Percentiles rank a stretch among this genome's conserved stretches.
phyloP scores from a whole-genome alignment of 345 rosid genomes.

The Garcia nutans region DNA sequence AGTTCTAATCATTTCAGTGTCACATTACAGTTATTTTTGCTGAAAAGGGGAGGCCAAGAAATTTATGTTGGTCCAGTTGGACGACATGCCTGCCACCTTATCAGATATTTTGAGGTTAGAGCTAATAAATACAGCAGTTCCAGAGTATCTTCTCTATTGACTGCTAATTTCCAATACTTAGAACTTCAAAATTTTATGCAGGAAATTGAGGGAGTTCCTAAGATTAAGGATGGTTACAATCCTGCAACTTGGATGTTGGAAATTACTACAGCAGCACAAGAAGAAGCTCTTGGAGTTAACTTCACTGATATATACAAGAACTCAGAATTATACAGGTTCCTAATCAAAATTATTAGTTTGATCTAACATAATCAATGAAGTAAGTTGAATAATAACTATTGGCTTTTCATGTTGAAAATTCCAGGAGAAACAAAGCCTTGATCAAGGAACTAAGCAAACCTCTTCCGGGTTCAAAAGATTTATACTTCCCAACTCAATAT shows the following conservation, averaged over 20 bases:
- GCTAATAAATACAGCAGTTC: background rate
- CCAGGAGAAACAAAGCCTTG: conserved; percentile 62
- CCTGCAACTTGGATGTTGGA: conserved; percentile 84
- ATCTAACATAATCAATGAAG: too few relatives aligned
- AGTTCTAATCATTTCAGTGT: background rate
- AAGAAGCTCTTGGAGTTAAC: conserved; percentile 42
- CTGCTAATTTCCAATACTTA: background rate
- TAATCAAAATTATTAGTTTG: too few relatives aligned
- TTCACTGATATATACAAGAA: conserved; percentile 48
- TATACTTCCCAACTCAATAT: conserved; percentile 46
- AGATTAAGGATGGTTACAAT: conserved; percentile 60
- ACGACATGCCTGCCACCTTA: conserved; percentile 48
- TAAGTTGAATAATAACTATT: background rate
- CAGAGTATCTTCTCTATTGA: background rate
- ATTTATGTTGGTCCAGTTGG: conserved; percentile 67
- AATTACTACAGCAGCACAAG: conserved; percentile 50
- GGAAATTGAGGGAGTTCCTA: conserved; percentile 50
- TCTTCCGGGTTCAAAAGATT: conserved; percentile 42
- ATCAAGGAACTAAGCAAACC: conserved; percentile 50
- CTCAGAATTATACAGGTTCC: conserved; percentile 49
- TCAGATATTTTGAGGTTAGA: conserved; percentile 59
- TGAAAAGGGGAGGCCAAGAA: conserved; percentile 62
- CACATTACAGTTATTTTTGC: conserved; percentile 37
- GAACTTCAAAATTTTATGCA: conserved; percentile 13
- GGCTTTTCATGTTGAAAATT: conserved; percentile 3